phyloP scores from a whole-genome alignment of 2,329 filamentous ascomycete genomes.

The Pseudocercospora eumusae region DNA sequence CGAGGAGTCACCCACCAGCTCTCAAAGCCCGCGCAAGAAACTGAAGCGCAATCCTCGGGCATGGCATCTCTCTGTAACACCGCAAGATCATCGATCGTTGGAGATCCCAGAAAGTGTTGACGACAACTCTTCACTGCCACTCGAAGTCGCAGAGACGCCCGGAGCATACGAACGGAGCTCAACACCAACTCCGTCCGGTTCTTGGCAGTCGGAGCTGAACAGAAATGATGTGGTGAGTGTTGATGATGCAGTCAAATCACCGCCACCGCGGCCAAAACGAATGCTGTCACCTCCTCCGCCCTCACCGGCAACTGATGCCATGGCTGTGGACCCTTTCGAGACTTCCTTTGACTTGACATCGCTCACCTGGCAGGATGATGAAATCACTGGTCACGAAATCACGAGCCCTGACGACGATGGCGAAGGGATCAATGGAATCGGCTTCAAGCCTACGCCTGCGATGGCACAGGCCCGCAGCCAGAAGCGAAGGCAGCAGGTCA shows the following conservation, averaged over 20 bases:
- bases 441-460: slow-evolving; percentile 62
- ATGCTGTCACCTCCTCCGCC: slow-evolving; percentile 21
- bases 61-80: slow-evolving; percentile 10
- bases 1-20: slow-evolving; percentile 12
- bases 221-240: slow-evolving; percentile 4
- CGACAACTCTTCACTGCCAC: slow-evolving; percentile 12
- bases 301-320: slow-evolving; percentile 14
- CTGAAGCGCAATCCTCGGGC: slow-evolving; percentile 21
- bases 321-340: slow-evolving; percentile 3
- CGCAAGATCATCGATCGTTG: neutral
- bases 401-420: slow-evolving; percentile 62
- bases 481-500: slow-evolving; percentile 59
- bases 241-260: neutral
- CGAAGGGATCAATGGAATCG: slow-evolving; percentile 64
- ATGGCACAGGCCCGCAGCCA: slow-evolving; percentile 59
- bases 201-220: neutral
- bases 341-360: slow-evolving; percentile 20
- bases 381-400: slow-evolving; percentile 61
- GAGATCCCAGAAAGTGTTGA: slow-evolving; percentile 20
- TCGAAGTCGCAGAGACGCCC: slow-evolving; percentile 8
- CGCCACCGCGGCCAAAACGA: slow-evolving; percentile 20
- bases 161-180: neutral
- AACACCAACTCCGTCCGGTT: slow-evolving; percentile 9
- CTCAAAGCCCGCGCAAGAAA: slow-evolving; percentile 29
- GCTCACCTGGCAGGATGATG: slow-evolving; percentile 60